phyloP scores from a whole-genome alignment of 768 basidiomycete genomes.

The Phaffia tasmanica region DNA sequence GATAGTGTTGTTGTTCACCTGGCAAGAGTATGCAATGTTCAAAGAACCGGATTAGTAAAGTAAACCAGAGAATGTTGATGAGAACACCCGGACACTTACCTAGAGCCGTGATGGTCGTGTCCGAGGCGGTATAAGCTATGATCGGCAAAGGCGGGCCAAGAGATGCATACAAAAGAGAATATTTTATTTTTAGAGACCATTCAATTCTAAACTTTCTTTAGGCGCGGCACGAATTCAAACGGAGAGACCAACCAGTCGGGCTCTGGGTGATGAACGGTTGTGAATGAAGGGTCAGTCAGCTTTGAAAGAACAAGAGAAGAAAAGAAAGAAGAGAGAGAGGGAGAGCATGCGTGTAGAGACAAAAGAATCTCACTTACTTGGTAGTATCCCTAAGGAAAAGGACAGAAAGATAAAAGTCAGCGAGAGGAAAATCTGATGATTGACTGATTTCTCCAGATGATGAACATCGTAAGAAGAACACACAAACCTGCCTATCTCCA shows the following conservation, averaged over 20 bases:
- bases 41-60: neutral
- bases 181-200: too few species aligned
- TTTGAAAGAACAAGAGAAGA: neutral
- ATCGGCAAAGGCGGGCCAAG: neutral
- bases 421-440: neutral
- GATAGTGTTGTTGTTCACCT: conserved; percentile 30
- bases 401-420: neutral
- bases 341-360: neutral
- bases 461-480: neutral
- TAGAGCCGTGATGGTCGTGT: conserved; percentile 29
- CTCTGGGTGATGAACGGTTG: too few species aligned
- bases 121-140: conserved; percentile 25
- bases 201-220: too few species aligned
- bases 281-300: neutral
- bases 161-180: neutral
- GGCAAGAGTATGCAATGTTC: neutral
- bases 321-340: neutral
- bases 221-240: too few species aligned
- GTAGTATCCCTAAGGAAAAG: conserved; percentile 16
- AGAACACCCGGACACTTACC: neutral
- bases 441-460: neutral
- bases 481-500: conserved; percentile 15
- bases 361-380: conserved; percentile 11
- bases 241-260: too few species aligned
- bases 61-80: neutral